phyloP scores from a whole-genome alignment of 2,329 filamentous ascomycete genomes.

The Pseudocercospora cruenta region DNA sequence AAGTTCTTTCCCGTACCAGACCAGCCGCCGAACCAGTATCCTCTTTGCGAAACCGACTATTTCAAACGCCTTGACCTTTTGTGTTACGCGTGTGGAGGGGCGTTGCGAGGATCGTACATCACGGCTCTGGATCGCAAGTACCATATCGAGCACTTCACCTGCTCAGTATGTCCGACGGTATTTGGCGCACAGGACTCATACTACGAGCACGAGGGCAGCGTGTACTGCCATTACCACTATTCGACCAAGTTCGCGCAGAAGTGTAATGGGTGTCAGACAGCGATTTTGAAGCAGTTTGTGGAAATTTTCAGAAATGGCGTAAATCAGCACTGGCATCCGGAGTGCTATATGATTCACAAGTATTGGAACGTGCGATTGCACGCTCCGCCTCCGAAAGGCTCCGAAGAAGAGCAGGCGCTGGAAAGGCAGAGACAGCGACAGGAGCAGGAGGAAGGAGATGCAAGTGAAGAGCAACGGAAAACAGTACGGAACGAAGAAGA shows the following conservation, averaged over 20 bases:
- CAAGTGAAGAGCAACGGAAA: constrained; percentile 70
- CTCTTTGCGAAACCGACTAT: constrained; percentile 96
- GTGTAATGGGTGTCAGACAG: constrained; percentile 95
- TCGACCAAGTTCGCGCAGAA: constrained; percentile 95
- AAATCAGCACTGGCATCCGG: constrained; percentile 98
- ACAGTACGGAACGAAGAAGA: constrained; percentile 84
- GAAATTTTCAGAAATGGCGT: constrained; percentile 98
- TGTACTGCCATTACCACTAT: constrained; percentile 99
- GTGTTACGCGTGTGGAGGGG: constrained; percentile 89
- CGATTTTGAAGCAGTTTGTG: constrained; percentile 97
- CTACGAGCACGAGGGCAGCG: constrained; percentile 94
- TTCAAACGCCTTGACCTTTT: constrained; percentile 89
- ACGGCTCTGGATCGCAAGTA: constrained; percentile 97
- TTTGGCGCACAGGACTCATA: constrained; percentile 98
- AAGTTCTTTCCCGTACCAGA: constrained; percentile 99
- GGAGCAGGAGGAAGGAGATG: constrained; percentile 53
- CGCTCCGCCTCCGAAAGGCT: constrained; percentile 43
- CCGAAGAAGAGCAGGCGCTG: constrained; percentile 37
- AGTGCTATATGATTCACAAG: constrained; percentile 99
- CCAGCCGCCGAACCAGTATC: constrained; percentile 86
- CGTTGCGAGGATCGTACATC: constrained; percentile 94
- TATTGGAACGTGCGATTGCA: constrained; percentile 95
- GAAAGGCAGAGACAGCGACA: constrained; percentile 35
- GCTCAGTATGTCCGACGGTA: constrained; percentile 94
- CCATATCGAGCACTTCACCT: constrained; percentile 98